Percentiles rank a stretch among this genome's conserved stretches.
These are phyloP conservation scores for Colletotrichum camelliae DNA, from an alignment of 2,329 filamentous ascomycete species.

Conservation along the genomic window DNA sequence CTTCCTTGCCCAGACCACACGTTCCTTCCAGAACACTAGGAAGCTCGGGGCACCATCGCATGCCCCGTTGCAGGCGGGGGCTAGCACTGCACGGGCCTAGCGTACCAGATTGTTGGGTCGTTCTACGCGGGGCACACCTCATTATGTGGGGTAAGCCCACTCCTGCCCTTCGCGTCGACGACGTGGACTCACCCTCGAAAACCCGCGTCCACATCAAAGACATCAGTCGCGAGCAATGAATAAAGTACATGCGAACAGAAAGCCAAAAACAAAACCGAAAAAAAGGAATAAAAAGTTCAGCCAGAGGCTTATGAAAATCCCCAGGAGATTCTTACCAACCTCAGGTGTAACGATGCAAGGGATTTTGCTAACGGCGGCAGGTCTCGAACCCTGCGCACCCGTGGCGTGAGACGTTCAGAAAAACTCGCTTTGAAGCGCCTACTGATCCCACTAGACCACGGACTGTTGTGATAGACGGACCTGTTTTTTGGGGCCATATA, in stretches of 20 bases:
- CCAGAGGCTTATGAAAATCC: background rate
- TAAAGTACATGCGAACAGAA: background rate
- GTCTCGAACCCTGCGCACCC: background rate
- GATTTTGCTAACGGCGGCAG: background rate
- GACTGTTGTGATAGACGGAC: background rate
- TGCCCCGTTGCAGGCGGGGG: background rate
- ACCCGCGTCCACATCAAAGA: background rate
- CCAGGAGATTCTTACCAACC: slow-evolving; percentile 2
- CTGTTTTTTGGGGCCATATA: background rate
- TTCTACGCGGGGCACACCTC: background rate
- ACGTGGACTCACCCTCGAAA: background rate
- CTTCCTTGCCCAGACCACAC: background rate
- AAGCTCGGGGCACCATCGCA: background rate
- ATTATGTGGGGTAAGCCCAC: background rate
- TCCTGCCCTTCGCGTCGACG: background rate
- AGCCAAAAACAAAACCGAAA: background rate
- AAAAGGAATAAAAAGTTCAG: background rate
- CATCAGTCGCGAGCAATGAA: background rate
- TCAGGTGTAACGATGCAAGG: slow-evolving; percentile 3
- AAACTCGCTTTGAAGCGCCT: background rate
- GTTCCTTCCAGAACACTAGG: background rate
- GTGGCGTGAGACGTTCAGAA: background rate
- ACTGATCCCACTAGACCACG: background rate
- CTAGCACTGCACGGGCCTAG: background rate
- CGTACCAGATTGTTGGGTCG: background rate